phyloP scores from a whole-genome alignment of 1,284 basidiomycete species.

The Puccinia triticina region DNA sequence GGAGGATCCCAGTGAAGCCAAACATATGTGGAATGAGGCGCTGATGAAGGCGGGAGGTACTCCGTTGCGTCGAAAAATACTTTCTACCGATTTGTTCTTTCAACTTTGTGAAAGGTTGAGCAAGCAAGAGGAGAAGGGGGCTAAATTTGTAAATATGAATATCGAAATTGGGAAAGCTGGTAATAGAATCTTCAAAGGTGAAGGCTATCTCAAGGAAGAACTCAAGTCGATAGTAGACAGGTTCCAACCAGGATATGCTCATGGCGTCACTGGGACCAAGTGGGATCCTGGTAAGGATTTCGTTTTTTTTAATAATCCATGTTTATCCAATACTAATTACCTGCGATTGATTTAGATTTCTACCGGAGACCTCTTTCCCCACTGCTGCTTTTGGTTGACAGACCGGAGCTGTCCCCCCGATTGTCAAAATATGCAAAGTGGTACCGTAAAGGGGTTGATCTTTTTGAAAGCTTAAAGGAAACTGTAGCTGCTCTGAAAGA shows the following conservation, averaged over 20 bases:
- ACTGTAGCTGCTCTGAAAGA: not conserved
- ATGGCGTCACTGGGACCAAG: not conserved
- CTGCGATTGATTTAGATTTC: not conserved
- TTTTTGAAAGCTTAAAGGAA: not conserved
- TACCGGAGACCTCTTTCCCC: conserved; percentile 11
- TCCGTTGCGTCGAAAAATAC: not conserved
- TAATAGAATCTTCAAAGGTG: not conserved
- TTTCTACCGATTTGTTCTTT: not conserved
- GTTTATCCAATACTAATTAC: not conserved
- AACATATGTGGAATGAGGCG: not conserved
- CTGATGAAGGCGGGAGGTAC: not conserved
- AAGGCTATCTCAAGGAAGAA: not conserved
- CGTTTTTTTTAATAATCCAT: not conserved
- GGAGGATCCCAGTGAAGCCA: not conserved
- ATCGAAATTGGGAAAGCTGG: not conserved
- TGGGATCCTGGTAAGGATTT: not conserved
- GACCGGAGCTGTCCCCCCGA: not conserved
- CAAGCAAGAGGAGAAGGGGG: not conserved
- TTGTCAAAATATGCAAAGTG: not conserved
- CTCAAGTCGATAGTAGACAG: not conserved
- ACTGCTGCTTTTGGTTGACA: not conserved
- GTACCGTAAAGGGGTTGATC: not conserved
- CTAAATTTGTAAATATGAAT: not conserved
- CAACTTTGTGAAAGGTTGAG: not conserved
- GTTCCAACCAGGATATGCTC: not conserved